Evolutionary conservation across 192 early-diverging fungal genomes (phyloP).

Genomic region (Mortierella claussenii): DNA sequence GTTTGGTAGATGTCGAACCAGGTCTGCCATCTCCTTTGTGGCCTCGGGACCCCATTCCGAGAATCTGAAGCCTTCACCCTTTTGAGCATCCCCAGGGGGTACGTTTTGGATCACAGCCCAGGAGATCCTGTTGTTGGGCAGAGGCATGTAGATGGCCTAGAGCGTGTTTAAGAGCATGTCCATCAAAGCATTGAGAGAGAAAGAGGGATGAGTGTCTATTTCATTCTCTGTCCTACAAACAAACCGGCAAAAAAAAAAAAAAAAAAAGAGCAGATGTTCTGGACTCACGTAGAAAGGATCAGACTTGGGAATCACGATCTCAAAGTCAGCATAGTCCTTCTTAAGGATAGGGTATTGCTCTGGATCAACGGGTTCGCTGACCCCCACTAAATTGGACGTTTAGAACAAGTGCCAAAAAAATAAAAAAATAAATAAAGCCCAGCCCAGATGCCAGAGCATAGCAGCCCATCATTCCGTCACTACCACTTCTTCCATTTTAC

Average conservation of each 20-base stretch:
- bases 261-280: too few species aligned
- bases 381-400: slow-evolving; percentile 19
- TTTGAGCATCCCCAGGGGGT: slow-evolving; percentile 15
- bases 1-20: slow-evolving; percentile 40
- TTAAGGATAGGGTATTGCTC: slow-evolving; percentile 22
- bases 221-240: not conserved
- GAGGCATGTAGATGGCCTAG: slow-evolving; percentile 49
- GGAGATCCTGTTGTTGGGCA: slow-evolving; percentile 31
- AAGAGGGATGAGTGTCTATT: too few species aligned
- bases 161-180: not conserved
- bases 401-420: not conserved
- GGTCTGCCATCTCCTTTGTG: slow-evolving; percentile 19
- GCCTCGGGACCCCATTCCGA: slow-evolving; percentile 53
- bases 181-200: not conserved
- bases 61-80: slow-evolving; percentile 12
- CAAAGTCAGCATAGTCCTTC: slow-evolving; percentile 27
- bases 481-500: too few species aligned
- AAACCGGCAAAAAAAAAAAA: not conserved
- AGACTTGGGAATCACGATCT: slow-evolving; percentile 50
- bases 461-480: too few species aligned
- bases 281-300: slow-evolving; percentile 49
- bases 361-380: slow-evolving; percentile 41
- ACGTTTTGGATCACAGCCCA: slow-evolving; percentile 54
- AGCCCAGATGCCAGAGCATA: too few species aligned
- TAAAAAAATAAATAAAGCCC: too few species aligned